Percentiles rank a stretch among this genome's conserved stretches.
Conservation (phyloP, 1,284 basidiomycete species). For the Puccinia hordei region DNA sequence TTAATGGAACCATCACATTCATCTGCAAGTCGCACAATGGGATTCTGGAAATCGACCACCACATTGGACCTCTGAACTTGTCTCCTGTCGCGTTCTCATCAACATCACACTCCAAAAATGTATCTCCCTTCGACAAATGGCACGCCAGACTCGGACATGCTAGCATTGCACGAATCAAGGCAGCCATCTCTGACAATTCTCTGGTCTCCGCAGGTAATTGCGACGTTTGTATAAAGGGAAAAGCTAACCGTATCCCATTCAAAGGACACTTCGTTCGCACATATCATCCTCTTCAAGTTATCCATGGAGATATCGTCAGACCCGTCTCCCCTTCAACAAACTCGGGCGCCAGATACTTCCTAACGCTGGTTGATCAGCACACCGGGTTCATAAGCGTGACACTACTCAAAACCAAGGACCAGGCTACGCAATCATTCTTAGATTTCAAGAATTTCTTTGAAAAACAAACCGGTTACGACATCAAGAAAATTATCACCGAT, state of each 20-base stretch:
- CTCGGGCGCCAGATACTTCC: not conserved
- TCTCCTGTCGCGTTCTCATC: no score
- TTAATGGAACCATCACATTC: no score
- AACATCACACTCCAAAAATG: not conserved
- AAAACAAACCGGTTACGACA: not conserved
- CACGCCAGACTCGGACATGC: not conserved
- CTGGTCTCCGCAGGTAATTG: not conserved
- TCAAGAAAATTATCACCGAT: constrained; percentile 13
- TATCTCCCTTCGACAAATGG: not conserved
- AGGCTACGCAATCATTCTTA: not conserved
- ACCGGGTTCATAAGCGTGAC: not conserved
- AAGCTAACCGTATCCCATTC: not conserved
- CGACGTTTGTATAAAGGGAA: constrained; percentile 10
- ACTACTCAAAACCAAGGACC: not conserved
- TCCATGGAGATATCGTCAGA: constrained; percentile 8
- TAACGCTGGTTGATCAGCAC: not conserved
- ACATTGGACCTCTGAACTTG: no score
- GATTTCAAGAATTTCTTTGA: constrained; percentile 8
- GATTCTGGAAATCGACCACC: no score
- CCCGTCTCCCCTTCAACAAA: constrained; percentile 2
- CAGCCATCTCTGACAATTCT: not conserved
- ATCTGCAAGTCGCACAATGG: no score
- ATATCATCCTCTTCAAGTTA: not conserved
- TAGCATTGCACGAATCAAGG: not conserved
- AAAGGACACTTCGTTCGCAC: not conserved